Conservation (phyloP, 177 flowering plant species). For the Vitis hybrid region DNA sequence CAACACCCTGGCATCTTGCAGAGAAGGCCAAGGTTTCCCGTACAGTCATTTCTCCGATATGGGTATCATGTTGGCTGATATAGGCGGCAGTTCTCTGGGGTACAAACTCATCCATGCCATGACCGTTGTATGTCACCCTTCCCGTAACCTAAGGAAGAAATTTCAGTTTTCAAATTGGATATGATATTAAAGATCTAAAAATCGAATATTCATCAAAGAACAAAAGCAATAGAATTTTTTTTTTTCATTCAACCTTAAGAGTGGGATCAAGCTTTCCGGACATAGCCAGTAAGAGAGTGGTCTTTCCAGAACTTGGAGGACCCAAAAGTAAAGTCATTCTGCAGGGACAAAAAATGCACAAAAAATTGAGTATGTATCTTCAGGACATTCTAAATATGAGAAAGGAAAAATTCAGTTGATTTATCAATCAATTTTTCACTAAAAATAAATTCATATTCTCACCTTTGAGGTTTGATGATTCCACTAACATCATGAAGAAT, state of each 20-base stretch:
- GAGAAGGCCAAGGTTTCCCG: constrained; percentile 67
- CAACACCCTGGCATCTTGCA: constrained; percentile 66
- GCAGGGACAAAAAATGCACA: background rate
- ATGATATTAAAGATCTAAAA: background rate
- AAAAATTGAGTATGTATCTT: background rate
- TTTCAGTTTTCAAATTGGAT: background rate
- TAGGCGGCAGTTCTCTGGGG: constrained; percentile 62
- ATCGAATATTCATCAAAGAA: no score
- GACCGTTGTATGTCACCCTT: constrained; percentile 54
- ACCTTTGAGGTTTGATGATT: constrained; percentile 59
- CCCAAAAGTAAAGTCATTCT: constrained; percentile 55
- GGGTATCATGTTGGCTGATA: constrained; percentile 59
- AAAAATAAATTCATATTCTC: background rate
- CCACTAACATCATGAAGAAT: constrained; percentile 53
- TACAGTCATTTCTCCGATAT: constrained; percentile 56
- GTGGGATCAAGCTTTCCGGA: constrained; percentile 40
- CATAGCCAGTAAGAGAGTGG: constrained; percentile 45
- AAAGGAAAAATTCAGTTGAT: background rate
- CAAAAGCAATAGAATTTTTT: no score
- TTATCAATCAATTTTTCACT: background rate
- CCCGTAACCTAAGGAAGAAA: constrained; percentile 31
- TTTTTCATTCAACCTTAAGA: constrained; percentile 27
- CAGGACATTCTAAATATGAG: background rate
- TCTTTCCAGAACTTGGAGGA: constrained; percentile 59
- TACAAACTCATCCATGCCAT: constrained; percentile 47